Percentiles rank a stretch among this genome's conserved stretches.
phyloP scores from a whole-genome alignment of 2,329 filamentous ascomycete species.

The Exophiala alcalophila region DNA sequence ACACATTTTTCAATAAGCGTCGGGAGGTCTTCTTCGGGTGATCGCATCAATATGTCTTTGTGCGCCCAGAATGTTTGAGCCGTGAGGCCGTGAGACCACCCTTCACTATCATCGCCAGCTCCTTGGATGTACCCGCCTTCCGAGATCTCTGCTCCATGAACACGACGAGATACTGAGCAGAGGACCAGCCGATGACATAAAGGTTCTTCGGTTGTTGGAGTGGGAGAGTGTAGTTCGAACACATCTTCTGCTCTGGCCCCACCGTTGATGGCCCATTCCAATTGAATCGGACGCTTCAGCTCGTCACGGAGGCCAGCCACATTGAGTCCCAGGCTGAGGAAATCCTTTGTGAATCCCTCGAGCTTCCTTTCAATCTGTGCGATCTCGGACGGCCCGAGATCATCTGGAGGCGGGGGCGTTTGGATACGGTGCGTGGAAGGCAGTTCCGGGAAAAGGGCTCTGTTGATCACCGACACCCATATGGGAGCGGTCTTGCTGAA shows the following conservation, averaged over 20 bases:
- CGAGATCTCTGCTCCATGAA: constrained; percentile 65
- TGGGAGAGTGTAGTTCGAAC: too few relatives aligned
- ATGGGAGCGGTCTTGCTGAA: constrained; percentile 90
- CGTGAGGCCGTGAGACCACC: constrained; percentile 81
- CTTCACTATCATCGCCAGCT: constrained; percentile 90
- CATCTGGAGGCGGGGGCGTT: constrained; percentile 57
- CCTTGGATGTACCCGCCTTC: constrained; percentile 85
- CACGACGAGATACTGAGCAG: constrained; percentile 76
- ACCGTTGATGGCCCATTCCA: constrained; percentile 27
- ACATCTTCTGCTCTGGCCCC: too few relatives aligned
- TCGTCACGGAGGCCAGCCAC: constrained; percentile 15
- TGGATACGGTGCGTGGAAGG: constrained; percentile 55
- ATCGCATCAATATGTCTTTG: constrained; percentile 56
- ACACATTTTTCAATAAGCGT: constrained; percentile 49
- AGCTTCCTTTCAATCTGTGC: constrained; percentile 67
- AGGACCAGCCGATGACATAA: constrained; percentile 65
- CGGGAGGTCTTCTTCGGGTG: constrained; percentile 64
- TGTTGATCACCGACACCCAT: constrained; percentile 87
- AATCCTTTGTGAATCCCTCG: constrained; percentile 52
- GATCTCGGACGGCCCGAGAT: constrained; percentile 43
- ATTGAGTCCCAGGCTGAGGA: constrained; percentile 39
- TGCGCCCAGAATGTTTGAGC: constrained; percentile 77
- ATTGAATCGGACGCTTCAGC: constrained; percentile 18
- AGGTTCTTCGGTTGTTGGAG: constrained; percentile 6
- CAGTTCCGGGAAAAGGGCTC: constrained; percentile 65